Evolutionary conservation across 1,284 basidiomycete genomes (phyloP).

Genomic region (Vanrija humicola): DNA sequence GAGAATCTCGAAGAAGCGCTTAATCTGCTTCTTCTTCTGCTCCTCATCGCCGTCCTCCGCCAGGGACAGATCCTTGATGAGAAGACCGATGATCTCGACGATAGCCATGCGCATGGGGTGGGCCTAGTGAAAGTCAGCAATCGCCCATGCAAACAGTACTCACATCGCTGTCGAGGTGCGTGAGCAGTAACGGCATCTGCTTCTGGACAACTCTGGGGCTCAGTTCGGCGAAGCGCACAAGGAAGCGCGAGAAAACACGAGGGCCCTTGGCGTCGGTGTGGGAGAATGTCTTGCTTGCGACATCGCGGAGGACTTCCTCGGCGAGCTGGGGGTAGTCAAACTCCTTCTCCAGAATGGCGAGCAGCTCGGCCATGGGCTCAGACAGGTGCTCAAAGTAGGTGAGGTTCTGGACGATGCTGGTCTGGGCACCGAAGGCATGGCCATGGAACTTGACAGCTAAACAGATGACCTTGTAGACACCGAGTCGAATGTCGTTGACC

Average conservation of each 20-base stretch:
- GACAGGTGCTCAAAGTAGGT: conserved; percentile 93
- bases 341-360: conserved; percentile 73
- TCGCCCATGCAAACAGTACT: neutral
- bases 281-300: conserved; percentile 35
- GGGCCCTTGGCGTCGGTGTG: conserved; percentile 76
- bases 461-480: conserved; percentile 84
- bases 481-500: conserved; percentile 62
- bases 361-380: conserved; percentile 88
- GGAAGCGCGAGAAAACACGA: conserved; percentile 77
- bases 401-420: conserved; percentile 82
- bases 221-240: conserved; percentile 75
- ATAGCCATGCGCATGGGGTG: conserved; percentile 95
- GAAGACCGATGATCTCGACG: conserved; percentile 75
- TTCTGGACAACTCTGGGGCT: conserved; percentile 83
- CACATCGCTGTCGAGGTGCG: conserved; percentile 89
- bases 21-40: conserved; percentile 75
- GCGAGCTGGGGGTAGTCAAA: conserved; percentile 86
- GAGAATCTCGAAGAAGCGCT: conserved; percentile 75
- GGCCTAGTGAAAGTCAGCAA: conserved; percentile 54
- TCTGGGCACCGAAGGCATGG: conserved; percentile 79
- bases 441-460: conserved; percentile 86
- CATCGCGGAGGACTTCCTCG: conserved; percentile 73
- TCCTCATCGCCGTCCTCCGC: conserved; percentile 58
- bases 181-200: conserved; percentile 78
- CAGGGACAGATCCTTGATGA: conserved; percentile 71